Evolutionary conservation across 768 basidiomycete genomes (phyloP).

Genomic region (Hygrophoropsis aurantiaca): DNA sequence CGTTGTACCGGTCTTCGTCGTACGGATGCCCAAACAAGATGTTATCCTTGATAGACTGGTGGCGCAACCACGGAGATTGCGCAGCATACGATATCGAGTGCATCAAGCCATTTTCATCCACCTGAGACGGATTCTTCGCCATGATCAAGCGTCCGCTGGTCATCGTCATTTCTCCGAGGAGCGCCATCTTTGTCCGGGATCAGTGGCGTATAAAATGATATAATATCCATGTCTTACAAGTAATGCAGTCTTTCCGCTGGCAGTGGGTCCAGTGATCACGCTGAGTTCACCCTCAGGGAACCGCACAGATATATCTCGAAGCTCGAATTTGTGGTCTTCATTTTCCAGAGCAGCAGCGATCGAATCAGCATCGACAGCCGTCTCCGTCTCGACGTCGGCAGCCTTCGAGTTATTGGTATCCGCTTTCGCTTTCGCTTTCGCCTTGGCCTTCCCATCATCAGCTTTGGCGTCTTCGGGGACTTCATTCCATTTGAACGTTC

Average conservation of each 20-base stretch:
- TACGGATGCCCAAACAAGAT: constrained; percentile 55
- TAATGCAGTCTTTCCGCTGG: constrained; percentile 80
- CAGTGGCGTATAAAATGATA: background rate
- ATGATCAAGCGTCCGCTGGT: constrained; percentile 54
- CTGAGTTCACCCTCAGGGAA: constrained; percentile 76
- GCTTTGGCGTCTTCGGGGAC: constrained; percentile 28
- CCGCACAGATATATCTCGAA: constrained; percentile 61
- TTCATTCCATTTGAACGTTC: constrained; percentile 59
- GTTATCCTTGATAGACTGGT: constrained; percentile 56
- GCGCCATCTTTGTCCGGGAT: constrained; percentile 49
- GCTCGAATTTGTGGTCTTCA: constrained; percentile 56
- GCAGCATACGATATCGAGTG: constrained; percentile 48
- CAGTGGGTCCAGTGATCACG: constrained; percentile 76
- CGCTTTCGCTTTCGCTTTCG: constrained; percentile 20
- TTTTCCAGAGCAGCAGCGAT: constrained; percentile 9
- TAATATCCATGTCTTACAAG: constrained; percentile 44
- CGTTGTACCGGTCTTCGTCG: constrained; percentile 39
- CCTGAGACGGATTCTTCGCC: constrained; percentile 56
- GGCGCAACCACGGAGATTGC: constrained; percentile 47
- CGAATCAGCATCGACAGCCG: constrained; percentile 15
- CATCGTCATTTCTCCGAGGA: constrained; percentile 71
- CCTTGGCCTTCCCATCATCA: constrained; percentile 13
- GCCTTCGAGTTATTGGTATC: constrained; percentile 5
- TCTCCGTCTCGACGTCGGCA: background rate
- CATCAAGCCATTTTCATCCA: constrained; percentile 56